Percentiles rank a stretch among this genome's conserved stretches.
These are phyloP conservation scores for Amanita inopinata DNA, from an alignment of 768 basidiomycete genomes.

Conservation along the genomic window DNA sequence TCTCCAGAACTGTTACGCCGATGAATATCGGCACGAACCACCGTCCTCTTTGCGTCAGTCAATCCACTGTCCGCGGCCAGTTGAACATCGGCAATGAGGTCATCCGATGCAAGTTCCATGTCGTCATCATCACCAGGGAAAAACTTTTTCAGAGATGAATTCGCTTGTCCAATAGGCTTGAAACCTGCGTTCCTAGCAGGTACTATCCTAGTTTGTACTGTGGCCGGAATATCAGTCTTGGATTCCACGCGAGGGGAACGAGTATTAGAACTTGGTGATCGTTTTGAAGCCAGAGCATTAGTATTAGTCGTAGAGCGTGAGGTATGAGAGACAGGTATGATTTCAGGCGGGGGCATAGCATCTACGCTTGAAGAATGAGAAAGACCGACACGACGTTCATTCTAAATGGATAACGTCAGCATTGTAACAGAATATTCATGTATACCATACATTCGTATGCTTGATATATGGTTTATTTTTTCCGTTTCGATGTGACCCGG, in stretches of 20 bases:
- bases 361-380: slow-evolving; percentile 11
- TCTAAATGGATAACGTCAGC: slow-evolving; percentile 1
- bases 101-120: slow-evolving; percentile 27
- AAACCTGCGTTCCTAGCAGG: slow-evolving; percentile 43
- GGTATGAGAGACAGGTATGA: slow-evolving; percentile 10
- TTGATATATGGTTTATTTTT: slow-evolving; percentile 28
- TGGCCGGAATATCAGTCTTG: not conserved
- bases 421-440: not conserved
- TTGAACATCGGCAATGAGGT: slow-evolving; percentile 12
- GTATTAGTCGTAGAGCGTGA: slow-evolving; percentile 1
- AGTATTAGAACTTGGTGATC: not conserved
- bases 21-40: not conserved
- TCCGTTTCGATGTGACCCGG: slow-evolving; percentile 22
- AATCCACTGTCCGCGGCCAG: slow-evolving; percentile 5
- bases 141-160: slow-evolving; percentile 61
- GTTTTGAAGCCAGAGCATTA: slow-evolving; percentile 1
- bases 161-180: slow-evolving; percentile 52
- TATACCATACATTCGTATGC: slow-evolving; percentile 17
- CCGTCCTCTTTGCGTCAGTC: not conserved
- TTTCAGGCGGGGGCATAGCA: slow-evolving; percentile 20
- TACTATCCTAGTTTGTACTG: slow-evolving; percentile 14
- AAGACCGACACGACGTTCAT: slow-evolving; percentile 6
- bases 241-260: not conserved
- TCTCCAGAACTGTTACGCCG: slow-evolving; percentile 2
- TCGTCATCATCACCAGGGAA: slow-evolving; percentile 82